These are phyloP conservation scores for Bothriochloa decipiens DNA, from an alignment of 176 grass and related monocot species.

Conservation along the genomic window DNA sequence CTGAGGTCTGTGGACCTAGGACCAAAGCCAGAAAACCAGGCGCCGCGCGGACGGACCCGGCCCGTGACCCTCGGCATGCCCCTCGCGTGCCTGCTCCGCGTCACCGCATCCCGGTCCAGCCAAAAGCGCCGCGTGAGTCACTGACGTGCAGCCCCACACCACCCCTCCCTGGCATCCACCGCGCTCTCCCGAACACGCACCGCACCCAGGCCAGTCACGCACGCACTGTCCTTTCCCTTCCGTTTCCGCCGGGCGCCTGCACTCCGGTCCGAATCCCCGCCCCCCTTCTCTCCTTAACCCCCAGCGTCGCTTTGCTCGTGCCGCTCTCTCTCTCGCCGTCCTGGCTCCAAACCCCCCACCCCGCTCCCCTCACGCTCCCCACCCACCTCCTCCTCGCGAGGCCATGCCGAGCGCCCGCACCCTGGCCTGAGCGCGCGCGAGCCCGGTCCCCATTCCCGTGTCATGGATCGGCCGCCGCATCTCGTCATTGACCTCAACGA, in stretches of 20 bases:
- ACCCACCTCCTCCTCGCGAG: not conserved
- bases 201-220: not conserved
- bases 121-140: not conserved
- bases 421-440: slow-evolving; percentile 8
- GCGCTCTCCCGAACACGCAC: not conserved
- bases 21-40: not conserved
- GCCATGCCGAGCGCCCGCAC: slow-evolving; percentile 26
- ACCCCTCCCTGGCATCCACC: not conserved
- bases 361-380: slow-evolving; percentile 14
- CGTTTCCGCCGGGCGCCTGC: not conserved
- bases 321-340: slow-evolving; percentile 9
- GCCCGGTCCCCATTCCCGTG: slow-evolving; percentile 15
- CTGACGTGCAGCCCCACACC: slow-evolving; percentile 1
- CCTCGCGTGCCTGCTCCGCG: slow-evolving; percentile 27
- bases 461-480: slow-evolving; percentile 64
- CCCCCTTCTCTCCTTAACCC: slow-evolving; percentile 38
- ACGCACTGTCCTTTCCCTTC: slow-evolving; percentile 14
- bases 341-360: not conserved
- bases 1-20: too few relatives aligned
- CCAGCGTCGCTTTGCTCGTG: slow-evolving; percentile 57
- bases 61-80: not conserved
- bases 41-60: not conserved
- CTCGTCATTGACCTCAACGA: slow-evolving; percentile 96
- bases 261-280: slow-evolving; percentile 7
- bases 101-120: slow-evolving; percentile 21